Evolutionary conservation across 257 asterid species (phyloP).

Genomic region (Jacaranda mimosifolia): DNA sequence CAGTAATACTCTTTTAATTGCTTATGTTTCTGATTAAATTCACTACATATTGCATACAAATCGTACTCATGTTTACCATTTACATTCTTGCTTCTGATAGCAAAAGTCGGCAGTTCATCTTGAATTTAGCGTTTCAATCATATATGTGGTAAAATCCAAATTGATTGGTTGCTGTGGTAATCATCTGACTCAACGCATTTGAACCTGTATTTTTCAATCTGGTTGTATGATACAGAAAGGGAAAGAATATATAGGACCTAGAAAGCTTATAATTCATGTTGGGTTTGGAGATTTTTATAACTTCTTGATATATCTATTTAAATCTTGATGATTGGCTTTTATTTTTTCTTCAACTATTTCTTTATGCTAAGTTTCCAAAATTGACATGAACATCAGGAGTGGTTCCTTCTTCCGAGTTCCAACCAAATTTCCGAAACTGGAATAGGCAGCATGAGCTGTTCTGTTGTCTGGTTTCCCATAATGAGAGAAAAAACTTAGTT

Average conservation of each 20-base stretch:
- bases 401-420: too few species aligned
- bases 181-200: neutral
- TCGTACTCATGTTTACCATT: neutral
- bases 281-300: neutral
- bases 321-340: neutral
- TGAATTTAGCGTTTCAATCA: neutral
- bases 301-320: too few species aligned
- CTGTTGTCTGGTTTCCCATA: conserved; percentile 16
- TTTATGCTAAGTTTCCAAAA: neutral
- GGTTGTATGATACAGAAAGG: neutral
- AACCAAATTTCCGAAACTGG: too few species aligned
- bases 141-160: neutral
- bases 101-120: neutral
- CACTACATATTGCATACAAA: too few species aligned
- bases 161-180: neutral
- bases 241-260: neutral
- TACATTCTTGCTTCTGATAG: neutral
- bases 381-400: neutral
- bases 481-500: neutral
- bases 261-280: neutral
- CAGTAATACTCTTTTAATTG: neutral
- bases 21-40: too few species aligned
- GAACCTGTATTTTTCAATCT: neutral
- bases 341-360: neutral
- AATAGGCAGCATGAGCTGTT: neutral